phyloP scores from a whole-genome alignment of 306 rosid genomes.

The Myrica gale region DNA sequence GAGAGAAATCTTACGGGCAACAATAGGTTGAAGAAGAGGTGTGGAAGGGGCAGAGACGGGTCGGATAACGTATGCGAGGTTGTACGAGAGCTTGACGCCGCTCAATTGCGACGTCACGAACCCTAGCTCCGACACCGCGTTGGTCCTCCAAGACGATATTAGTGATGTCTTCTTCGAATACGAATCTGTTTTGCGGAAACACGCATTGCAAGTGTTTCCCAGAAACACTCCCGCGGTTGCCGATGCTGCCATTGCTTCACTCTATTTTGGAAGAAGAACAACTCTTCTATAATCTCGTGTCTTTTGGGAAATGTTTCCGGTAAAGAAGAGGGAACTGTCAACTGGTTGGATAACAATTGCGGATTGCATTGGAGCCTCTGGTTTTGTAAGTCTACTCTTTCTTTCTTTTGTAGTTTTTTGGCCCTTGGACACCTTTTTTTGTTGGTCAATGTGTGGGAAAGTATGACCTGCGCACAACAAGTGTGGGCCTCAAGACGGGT shows the following conservation, averaged over 20 bases:
- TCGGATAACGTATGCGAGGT: conserved; percentile 23
- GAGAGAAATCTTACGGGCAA: conserved; percentile 54
- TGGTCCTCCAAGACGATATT: conserved; percentile 8
- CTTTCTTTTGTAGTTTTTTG: too few species aligned
- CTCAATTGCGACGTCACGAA: conserved; percentile 62
- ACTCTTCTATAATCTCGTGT: too few species aligned
- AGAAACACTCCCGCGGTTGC: conserved; percentile 32
- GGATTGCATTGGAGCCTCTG: not conserved
- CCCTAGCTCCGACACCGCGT: conserved; percentile 43
- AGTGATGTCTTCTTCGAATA: conserved; percentile 8
- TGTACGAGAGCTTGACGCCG: conserved; percentile 61
- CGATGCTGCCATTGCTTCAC: conserved; percentile 46
- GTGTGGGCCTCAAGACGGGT: too few species aligned
- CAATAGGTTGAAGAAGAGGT: conserved; percentile 46
- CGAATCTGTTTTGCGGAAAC: conserved; percentile 21
- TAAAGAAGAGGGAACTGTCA: not conserved
- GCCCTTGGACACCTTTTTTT: too few species aligned
- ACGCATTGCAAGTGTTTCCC: conserved; percentile 14
- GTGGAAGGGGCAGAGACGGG: conserved; percentile 26
- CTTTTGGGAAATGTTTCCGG: not conserved
- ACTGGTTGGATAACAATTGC: not conserved
- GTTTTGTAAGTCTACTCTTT: not conserved
- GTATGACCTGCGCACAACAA: too few species aligned
- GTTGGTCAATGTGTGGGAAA: too few species aligned
- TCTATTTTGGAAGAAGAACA: not conserved